These are phyloP conservation scores for Cladophialophora carrionii DNA, from an alignment of 2,329 filamentous ascomycete species.

Conservation along the genomic window DNA sequence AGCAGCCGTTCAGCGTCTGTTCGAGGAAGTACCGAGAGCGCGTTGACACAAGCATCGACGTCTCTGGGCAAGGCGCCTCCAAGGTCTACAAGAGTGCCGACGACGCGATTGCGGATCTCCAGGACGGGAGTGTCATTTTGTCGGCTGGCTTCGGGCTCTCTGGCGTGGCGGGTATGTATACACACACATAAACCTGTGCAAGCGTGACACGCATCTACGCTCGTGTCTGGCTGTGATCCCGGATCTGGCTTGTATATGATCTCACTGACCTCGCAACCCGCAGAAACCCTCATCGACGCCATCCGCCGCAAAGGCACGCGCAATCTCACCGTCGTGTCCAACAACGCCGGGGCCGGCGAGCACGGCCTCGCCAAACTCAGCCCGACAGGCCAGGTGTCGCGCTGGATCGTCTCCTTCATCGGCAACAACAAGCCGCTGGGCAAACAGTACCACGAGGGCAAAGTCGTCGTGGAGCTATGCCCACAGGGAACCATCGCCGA, in stretches of 20 bases:
- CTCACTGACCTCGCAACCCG: not conserved
- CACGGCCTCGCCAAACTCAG: slow-evolving; percentile 72
- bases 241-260: not conserved
- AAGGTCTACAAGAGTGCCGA: slow-evolving; percentile 57
- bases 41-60: not conserved
- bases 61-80: slow-evolving; percentile 41
- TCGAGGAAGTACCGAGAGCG: not conserved
- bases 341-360: slow-evolving; percentile 73
- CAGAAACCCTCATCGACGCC: slow-evolving; percentile 72
- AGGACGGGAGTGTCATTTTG: slow-evolving; percentile 70
- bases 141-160: slow-evolving; percentile 83
- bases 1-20: slow-evolving; percentile 8
- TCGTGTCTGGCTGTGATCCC: no score
- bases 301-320: slow-evolving; percentile 63
- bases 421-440: slow-evolving; percentile 88
- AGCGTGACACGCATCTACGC: not conserved
- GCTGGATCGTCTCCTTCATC: slow-evolving; percentile 74
- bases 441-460: slow-evolving; percentile 82
- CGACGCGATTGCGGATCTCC: slow-evolving; percentile 69
- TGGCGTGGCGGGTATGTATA: slow-evolving; percentile 65
- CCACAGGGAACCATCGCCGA: slow-evolving; percentile 92
- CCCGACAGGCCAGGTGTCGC: slow-evolving; percentile 69
- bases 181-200: not conserved
- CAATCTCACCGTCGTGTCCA: slow-evolving; percentile 74
- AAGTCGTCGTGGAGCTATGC: slow-evolving; percentile 87